Base-by-base conservation (phyloP, 2,329 filamentous ascomycete species). In the Claviceps pusilla region DNA sequence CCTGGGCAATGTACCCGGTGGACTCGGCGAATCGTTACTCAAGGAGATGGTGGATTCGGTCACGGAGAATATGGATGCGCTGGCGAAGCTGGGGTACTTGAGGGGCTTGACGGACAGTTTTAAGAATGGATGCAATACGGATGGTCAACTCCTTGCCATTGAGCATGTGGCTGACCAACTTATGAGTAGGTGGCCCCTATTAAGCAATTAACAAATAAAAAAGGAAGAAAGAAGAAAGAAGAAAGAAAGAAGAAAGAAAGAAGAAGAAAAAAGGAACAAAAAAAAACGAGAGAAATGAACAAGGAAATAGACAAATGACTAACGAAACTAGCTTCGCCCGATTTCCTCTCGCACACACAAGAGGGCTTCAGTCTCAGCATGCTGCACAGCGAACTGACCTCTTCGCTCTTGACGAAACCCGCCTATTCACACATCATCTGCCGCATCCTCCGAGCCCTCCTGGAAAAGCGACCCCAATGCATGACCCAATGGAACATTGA, bases 401-500 rank as follows among this genome's bases (percentile, higher is more conserved):
- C 54, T 9, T 63, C 60, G 12, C 65, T 76, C 2, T 51, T 69
- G 4, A 62, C 60, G 19, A 61, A 61, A 5, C 59, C 64, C 6
- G 57, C 63, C 1, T 65, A 71, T 53, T 69, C 71, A 53, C 57
- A 63, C 28, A 66, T 71, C 11, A 62, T 71, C 7, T 71, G 73
- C 48, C 69, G 72, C 41, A 68, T 71, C 10, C 63, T 76, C 12
- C 65, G 68, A 31, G 64, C 69, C 2, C 67, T 82, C 9, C 69
- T 82, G 29, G 76, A 79, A 57, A 73, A 71, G 58, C 73, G 73
- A 47, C 69, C 74, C 0, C 69, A 69, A 19, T 68, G 69, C 45
- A 77, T 80, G 71, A 73, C 71, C 6, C 79, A 82, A 60, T 80
- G 77, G 73, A 80, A 79, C 57, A 70, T 81, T 28, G 79, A 82